These are phyloP conservation scores for Ascocoryne sarcoides DNA, from an alignment of 2,329 filamentous ascomycete genomes.

Conservation along the genomic window DNA sequence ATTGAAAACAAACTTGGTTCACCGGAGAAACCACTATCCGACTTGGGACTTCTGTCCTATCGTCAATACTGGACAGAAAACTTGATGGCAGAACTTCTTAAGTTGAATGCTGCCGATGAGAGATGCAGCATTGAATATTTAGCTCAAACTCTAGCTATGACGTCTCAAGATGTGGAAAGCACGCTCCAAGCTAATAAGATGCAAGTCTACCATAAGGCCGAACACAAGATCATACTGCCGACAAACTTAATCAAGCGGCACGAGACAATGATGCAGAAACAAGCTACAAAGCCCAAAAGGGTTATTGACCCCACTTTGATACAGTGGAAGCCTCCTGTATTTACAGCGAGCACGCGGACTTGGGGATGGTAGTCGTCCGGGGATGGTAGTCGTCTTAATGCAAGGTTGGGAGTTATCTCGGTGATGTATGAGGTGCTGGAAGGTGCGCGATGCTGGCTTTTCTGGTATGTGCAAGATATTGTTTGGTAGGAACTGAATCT, in stretches of 20 bases:
- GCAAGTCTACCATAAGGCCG: constrained; percentile 91
- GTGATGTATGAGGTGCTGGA: no score
- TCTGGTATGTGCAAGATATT: neutral
- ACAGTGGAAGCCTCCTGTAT: constrained; percentile 94
- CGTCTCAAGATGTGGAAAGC: constrained; percentile 92
- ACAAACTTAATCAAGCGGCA: constrained; percentile 63
- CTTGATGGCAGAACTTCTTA: constrained; percentile 78
- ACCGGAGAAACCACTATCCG: constrained; percentile 91
- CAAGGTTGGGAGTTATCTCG: neutral
- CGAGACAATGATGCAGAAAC: constrained; percentile 65
- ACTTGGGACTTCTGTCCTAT: constrained; percentile 87
- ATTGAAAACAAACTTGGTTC: constrained; percentile 92
- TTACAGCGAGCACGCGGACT: constrained; percentile 79
- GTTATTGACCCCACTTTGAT: constrained; percentile 70
- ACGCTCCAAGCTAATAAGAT: constrained; percentile 91
- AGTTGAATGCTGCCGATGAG: constrained; percentile 56
- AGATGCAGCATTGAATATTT: constrained; percentile 81
- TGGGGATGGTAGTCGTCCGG: constrained; percentile 72
- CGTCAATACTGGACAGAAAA: constrained; percentile 97
- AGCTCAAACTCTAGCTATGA: constrained; percentile 77
- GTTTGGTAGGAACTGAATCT: neutral
- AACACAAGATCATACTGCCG: constrained; percentile 91
- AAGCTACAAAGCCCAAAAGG: constrained; percentile 68
- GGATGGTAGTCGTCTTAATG: no score
- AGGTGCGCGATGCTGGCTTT: no score